Evolutionary conservation across 352 stramenopile genomes (phyloP).

Genomic region (Globisporangium okanoganense): DNA sequence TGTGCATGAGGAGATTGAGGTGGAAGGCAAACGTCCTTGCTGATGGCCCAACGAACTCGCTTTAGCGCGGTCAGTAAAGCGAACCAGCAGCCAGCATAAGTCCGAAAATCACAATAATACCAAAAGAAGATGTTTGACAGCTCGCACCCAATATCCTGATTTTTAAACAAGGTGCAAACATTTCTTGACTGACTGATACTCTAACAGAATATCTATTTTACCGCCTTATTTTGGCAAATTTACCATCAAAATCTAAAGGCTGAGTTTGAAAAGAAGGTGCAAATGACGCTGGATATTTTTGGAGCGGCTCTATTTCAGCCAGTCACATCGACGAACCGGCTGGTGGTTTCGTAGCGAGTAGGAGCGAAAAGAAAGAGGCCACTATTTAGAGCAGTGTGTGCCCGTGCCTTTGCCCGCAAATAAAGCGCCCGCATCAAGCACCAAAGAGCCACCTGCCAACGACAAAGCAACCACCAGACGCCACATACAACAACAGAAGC

Average conservation of each 20-base stretch:
- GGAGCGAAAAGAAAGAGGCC: background rate
- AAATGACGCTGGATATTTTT: conserved; percentile 8
- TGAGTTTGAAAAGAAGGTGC: no score
- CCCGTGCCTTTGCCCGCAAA: background rate
- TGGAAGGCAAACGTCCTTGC: background rate
- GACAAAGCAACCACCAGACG: background rate
- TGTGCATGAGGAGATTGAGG: background rate
- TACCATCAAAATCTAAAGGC: no score
- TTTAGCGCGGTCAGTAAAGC: conserved; percentile 3
- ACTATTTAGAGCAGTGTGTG: background rate
- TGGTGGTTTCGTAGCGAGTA: conserved; percentile 6
- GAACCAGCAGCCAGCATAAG: background rate
- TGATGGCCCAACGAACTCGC: background rate
- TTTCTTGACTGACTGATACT: background rate
- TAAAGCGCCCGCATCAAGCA: background rate
- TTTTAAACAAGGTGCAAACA: background rate
- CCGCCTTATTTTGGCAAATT: background rate
- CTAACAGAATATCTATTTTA: no score
- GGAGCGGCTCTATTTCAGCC: conserved; percentile 1
- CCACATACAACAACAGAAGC: background rate
- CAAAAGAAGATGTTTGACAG: background rate
- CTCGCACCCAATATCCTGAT: background rate
- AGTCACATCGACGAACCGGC: background rate
- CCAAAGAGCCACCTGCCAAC: background rate
- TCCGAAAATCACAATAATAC: background rate